phyloP scores from a whole-genome alignment of 331 rosid species.

The Prunus yedoensis region DNA sequence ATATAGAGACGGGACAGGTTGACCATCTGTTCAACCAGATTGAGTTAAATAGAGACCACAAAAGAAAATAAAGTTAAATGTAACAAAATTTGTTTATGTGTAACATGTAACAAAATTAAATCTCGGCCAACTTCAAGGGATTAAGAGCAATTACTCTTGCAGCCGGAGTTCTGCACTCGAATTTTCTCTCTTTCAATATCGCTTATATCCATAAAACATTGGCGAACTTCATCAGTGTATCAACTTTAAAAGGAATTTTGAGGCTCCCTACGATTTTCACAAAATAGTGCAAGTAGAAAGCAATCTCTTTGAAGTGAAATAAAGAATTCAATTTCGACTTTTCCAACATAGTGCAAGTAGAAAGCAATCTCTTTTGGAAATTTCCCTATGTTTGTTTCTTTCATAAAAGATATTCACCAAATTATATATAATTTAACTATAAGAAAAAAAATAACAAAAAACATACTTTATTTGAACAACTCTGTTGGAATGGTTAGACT shows the following conservation, averaged over 20 bases:
- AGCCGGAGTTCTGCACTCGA: accelerated
- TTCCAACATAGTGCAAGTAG: not conserved
- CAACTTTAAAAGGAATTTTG: too few relatives aligned
- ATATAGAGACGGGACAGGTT: not conserved
- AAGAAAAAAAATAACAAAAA: not conserved
- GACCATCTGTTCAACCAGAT: not conserved
- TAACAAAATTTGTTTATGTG: too few relatives aligned
- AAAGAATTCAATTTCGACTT: conserved; percentile 4
- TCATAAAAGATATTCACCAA: not conserved
- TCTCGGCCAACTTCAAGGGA: too few relatives aligned
- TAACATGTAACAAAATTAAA: too few relatives aligned
- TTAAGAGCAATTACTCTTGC: too few relatives aligned
- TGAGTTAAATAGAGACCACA: too few relatives aligned
- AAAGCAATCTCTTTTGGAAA: not conserved
- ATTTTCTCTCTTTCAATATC: accelerated
- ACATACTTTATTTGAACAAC: not conserved
- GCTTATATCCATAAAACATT: too few relatives aligned
- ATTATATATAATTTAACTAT: not conserved
- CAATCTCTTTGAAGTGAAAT: not conserved
- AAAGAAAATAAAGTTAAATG: too few relatives aligned
- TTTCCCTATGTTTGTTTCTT: not conserved
- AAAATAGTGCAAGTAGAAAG: too few relatives aligned
- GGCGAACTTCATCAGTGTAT: too few relatives aligned
- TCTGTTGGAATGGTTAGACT: too few relatives aligned
- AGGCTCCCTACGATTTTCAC: too few relatives aligned